These are phyloP conservation scores for Podosphaera xanthii DNA, from an alignment of 2,329 filamentous ascomycete genomes.

Conservation along the genomic window DNA sequence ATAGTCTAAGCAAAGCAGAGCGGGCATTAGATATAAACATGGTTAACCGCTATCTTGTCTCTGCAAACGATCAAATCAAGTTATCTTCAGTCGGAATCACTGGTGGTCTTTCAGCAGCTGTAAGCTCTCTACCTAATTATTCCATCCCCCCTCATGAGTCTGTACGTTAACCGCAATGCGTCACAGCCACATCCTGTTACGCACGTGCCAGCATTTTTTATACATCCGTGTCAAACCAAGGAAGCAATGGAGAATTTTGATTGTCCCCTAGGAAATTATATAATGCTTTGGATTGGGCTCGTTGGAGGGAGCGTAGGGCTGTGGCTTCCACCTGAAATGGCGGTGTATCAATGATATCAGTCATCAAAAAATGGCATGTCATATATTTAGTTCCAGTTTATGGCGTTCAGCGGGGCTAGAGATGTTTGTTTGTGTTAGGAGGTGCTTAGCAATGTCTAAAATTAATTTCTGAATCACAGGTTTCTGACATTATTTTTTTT, in stretches of 20 bases:
- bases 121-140: conserved; percentile 24
- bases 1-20: conserved; percentile 31
- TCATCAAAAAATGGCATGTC: too few relatives aligned
- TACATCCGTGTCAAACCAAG: conserved; percentile 79
- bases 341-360: conserved; percentile 6
- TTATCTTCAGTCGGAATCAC: conserved; percentile 39
- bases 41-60: conserved; percentile 49
- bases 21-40: conserved; percentile 36
- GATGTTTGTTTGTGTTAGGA: too few relatives aligned
- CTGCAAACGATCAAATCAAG: conserved; percentile 35
- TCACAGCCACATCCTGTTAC: conserved; percentile 44
- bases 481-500: too few relatives aligned
- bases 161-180: neutral
- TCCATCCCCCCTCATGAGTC: neutral
- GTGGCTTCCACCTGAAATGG: conserved; percentile 51
- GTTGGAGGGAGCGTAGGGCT: conserved; percentile 63
- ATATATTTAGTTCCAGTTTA: too few relatives aligned
- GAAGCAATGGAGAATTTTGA: conserved; percentile 49
- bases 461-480: too few relatives aligned
- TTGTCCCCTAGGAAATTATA: conserved; percentile 43
- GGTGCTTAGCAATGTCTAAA: too few relatives aligned
- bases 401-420: too few relatives aligned
- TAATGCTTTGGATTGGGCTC: conserved; percentile 75
- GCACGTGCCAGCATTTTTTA: conserved; percentile 60
- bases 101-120: conserved; percentile 54